phyloP scores from a whole-genome alignment of 2,329 filamentous ascomycete species.

The Cadophora malorum region DNA sequence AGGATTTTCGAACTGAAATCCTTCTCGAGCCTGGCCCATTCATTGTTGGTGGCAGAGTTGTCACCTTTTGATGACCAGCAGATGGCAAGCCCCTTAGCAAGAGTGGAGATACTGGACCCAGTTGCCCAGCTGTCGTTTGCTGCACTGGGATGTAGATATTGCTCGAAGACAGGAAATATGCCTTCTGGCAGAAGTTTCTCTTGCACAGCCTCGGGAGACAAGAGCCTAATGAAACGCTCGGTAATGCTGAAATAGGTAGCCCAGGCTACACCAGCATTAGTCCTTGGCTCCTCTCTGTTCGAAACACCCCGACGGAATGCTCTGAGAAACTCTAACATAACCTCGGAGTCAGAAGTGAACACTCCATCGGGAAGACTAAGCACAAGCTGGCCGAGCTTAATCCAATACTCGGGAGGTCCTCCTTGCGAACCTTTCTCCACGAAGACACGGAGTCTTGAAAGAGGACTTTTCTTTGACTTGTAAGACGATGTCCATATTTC shows the following conservation, averaged over 20 bases:
- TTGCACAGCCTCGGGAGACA: slow-evolving; percentile 54
- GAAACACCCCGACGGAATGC: slow-evolving; percentile 75
- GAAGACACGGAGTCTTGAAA: slow-evolving; percentile 70
- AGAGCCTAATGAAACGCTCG: slow-evolving; percentile 56
- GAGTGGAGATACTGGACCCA: slow-evolving; percentile 27
- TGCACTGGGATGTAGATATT: slow-evolving; percentile 53
- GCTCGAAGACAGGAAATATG: slow-evolving; percentile 60
- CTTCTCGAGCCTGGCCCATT: slow-evolving; percentile 69
- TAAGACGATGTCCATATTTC: slow-evolving; percentile 74
- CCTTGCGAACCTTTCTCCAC: slow-evolving; percentile 85
- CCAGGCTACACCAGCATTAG: slow-evolving; percentile 74
- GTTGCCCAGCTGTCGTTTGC: slow-evolving; percentile 36
- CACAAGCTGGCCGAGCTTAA: slow-evolving; percentile 63
- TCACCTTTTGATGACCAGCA: slow-evolving; percentile 53
- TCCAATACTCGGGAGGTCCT: slow-evolving; percentile 77
- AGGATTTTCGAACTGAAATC: slow-evolving; percentile 71
- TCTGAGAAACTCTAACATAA: slow-evolving; percentile 65
- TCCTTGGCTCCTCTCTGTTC: slow-evolving; percentile 74
- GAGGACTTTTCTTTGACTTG: slow-evolving; percentile 58
- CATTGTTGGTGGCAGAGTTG: slow-evolving; percentile 55
- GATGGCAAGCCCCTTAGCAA: slow-evolving; percentile 54
- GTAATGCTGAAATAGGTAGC: slow-evolving; percentile 73
- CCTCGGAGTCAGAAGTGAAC: slow-evolving; percentile 59
- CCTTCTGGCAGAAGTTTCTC: slow-evolving; percentile 54
- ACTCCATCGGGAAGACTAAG: slow-evolving; percentile 63